A percentile compares a stretch with the other conserved stretches of the same genome.
phyloP scores from a whole-genome alignment of 2,329 filamentous ascomycete genomes.

The Alternaria triticimaculans region DNA sequence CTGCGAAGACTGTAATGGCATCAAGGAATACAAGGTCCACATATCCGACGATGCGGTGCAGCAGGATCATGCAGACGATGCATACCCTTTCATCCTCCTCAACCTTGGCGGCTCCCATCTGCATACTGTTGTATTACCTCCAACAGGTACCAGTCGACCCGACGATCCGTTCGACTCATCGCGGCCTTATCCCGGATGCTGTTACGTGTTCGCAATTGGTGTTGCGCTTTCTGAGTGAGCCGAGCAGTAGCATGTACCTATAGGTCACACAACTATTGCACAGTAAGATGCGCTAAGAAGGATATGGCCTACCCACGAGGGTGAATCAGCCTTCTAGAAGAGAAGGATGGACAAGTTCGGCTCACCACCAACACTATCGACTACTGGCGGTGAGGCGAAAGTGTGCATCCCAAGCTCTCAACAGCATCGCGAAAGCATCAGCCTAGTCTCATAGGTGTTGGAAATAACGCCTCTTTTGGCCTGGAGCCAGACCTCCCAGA shows the following conservation, averaged over 20 bases:
- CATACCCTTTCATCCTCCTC: background rate
- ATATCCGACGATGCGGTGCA: background rate
- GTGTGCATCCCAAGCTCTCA: background rate
- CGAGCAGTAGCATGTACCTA: slow-evolving; percentile 1
- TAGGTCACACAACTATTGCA: background rate
- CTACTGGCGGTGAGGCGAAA: background rate
- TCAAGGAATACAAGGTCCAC: background rate
- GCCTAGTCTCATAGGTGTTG: background rate
- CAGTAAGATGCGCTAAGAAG: background rate
- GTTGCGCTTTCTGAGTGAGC: background rate
- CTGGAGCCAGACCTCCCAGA: background rate
- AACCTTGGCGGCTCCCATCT: background rate
- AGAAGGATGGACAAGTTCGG: background rate
- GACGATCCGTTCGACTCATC: background rate
- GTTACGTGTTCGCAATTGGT: background rate
- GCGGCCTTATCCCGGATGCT: background rate
- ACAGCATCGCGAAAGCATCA: background rate
- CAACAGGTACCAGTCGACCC: background rate
- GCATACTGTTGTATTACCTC: background rate
- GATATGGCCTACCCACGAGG: background rate
- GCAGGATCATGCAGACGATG: background rate
- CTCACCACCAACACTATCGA: background rate
- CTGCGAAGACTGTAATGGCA: background rate
- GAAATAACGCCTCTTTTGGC: background rate
- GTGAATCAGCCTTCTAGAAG: background rate